Evolutionary conservation across 495 filamentous ascomycete genomes (phyloP).

Genomic region (Aspergillus taichungensis): DNA sequence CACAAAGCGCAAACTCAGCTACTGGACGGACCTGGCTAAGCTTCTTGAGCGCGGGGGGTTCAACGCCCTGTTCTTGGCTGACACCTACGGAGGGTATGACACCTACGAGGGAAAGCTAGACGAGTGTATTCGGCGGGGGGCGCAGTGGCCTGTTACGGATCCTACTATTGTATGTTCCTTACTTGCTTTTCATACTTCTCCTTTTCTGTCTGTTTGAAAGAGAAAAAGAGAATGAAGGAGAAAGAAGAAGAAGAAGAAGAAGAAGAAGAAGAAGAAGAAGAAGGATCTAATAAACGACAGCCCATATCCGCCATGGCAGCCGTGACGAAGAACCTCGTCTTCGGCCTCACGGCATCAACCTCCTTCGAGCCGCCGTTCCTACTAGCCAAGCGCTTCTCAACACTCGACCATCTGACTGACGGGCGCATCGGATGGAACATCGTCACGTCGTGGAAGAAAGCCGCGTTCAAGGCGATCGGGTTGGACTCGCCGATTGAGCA

Average conservation of each 20-base stretch:
- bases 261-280: no score
- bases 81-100: conserved; percentile 51
- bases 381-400: conserved; percentile 51
- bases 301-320: conserved; percentile 42
- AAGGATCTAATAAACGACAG: conserved; percentile 14
- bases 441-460: conserved; percentile 52
- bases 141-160: conserved; percentile 51
- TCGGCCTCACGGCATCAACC: conserved; percentile 44
- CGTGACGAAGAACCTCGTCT: conserved; percentile 38
- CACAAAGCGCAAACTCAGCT: conserved; percentile 46
- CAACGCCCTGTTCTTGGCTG: conserved; percentile 53
- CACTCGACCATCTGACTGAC: conserved; percentile 53
- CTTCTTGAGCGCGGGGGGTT: conserved; percentile 50
- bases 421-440: conserved; percentile 60
- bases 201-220: background rate
- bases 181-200: background rate
- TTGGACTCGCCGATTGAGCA: conserved; percentile 48
- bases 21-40: conserved; percentile 54
- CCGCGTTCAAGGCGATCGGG: conserved; percentile 50
- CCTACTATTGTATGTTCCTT: conserved; percentile 40
- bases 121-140: conserved; percentile 39
- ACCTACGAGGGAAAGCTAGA: conserved; percentile 49
- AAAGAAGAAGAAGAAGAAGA: no score
- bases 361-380: conserved; percentile 51
- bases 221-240: no score